Evolutionary conservation across 202 grass and related monocot species (phyloP).

Genomic region (Sporobolus alterniflorus): DNA sequence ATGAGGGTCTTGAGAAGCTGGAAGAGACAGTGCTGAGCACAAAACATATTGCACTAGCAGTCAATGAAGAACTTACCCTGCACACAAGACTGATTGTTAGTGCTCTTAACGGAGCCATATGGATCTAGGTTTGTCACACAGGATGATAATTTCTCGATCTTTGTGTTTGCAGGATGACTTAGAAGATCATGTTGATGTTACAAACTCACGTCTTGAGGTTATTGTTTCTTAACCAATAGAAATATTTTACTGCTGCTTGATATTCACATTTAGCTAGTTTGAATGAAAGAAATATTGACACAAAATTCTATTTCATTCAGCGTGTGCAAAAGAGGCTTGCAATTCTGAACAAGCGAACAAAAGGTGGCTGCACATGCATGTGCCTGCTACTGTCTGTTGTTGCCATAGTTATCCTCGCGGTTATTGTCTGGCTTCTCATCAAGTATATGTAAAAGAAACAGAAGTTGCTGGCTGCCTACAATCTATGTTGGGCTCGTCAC

Average conservation of each 20-base stretch:
- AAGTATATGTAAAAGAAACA: constrained; percentile 66
- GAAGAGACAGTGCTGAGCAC: constrained; percentile 94
- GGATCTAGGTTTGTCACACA: neutral
- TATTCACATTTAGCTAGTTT: neutral
- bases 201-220: constrained; percentile 78
- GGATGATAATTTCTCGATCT: neutral
- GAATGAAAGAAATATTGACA: neutral
- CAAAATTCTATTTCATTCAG: constrained; percentile 41
- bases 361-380: constrained; percentile 91
- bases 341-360: constrained; percentile 95
- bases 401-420: constrained; percentile 69
- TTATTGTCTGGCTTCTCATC: constrained; percentile 78
- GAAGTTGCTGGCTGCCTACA: neutral
- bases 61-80: constrained; percentile 89
- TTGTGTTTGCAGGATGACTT: constrained; percentile 70
- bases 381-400: constrained; percentile 67
- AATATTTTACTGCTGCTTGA: neutral
- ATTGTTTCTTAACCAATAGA: neutral
- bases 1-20: constrained; percentile 86
- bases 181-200: constrained; percentile 70
- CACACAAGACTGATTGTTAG: constrained; percentile 94
- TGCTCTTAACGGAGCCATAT: neutral
- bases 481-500: neutral
- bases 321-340: constrained; percentile 93
- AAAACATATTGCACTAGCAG: constrained; percentile 93